phyloP scores from a whole-genome alignment of 306 rosid species.

The Pyrus bretschneideri region DNA sequence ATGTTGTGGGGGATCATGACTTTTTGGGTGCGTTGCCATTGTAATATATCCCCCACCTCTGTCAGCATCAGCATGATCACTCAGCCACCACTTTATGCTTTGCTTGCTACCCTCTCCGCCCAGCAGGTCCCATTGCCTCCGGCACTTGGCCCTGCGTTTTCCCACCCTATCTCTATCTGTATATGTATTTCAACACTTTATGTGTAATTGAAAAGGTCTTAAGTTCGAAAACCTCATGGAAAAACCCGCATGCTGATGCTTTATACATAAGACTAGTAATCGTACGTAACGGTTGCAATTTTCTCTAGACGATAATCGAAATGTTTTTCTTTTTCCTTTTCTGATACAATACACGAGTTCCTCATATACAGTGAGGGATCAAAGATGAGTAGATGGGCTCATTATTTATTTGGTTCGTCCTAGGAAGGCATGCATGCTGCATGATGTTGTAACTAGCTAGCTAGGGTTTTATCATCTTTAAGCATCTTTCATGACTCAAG shows the following conservation, averaged over 20 bases:
- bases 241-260: neutral
- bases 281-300: neutral
- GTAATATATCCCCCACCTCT: neutral
- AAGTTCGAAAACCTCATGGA: neutral
- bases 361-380: too few species aligned
- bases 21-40: neutral
- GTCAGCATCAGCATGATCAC: neutral
- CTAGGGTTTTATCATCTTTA: neutral
- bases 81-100: neutral
- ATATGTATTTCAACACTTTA: neutral
- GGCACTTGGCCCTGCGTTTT: neutral
- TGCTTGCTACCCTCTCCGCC: constrained; percentile 4
- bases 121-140: constrained; percentile 14
- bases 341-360: neutral
- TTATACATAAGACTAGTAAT: neutral
- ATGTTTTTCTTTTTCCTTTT: neutral
- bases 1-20: neutral
- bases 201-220: neutral
- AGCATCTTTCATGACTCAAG: neutral
- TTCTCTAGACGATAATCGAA: neutral
- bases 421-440: neutral
- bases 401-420: neutral
- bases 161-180: neutral
- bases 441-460: neutral
- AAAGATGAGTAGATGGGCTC: neutral